These are phyloP conservation scores for Nemania sp. DNA, from an alignment of 2,329 filamentous ascomycete species.

Conservation along the genomic window DNA sequence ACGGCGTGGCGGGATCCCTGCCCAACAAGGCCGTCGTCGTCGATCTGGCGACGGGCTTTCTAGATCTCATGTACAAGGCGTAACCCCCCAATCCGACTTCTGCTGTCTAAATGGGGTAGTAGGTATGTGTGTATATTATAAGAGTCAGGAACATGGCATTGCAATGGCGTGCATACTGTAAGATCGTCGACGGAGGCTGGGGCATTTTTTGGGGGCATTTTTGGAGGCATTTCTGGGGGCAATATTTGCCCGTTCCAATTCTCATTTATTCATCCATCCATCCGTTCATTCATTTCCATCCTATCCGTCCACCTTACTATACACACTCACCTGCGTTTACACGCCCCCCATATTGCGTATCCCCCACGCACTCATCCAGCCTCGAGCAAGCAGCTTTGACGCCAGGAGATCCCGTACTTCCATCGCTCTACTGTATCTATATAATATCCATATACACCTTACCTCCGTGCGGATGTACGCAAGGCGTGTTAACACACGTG, in stretches of 20 bases:
- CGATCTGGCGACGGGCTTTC: slow-evolving; percentile 85
- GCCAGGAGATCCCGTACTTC: neutral
- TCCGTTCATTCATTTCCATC: neutral
- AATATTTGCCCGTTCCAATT: slow-evolving; percentile 2
- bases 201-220: neutral
- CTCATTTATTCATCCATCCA: no score
- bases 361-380: neutral
- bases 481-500: no score
- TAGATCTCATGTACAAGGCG: slow-evolving; percentile 91
- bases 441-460: neutral
- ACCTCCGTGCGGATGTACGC: no score
- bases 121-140: neutral
- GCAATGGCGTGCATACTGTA: neutral
- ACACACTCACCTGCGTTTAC: no score
- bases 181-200: neutral
- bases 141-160: slow-evolving; percentile 8
- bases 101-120: neutral
- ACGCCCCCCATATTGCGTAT: neutral
- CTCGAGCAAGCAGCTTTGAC: no score
- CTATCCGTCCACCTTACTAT: neutral
- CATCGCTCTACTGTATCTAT: neutral
- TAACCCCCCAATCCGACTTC: slow-evolving; percentile 44
- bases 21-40: slow-evolving; percentile 96
- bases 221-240: no score
- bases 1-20: slow-evolving; percentile 91